Evolutionary conservation across 78 protist species (phyloP).

Genomic region (Speleostelium caveatum): DNA sequence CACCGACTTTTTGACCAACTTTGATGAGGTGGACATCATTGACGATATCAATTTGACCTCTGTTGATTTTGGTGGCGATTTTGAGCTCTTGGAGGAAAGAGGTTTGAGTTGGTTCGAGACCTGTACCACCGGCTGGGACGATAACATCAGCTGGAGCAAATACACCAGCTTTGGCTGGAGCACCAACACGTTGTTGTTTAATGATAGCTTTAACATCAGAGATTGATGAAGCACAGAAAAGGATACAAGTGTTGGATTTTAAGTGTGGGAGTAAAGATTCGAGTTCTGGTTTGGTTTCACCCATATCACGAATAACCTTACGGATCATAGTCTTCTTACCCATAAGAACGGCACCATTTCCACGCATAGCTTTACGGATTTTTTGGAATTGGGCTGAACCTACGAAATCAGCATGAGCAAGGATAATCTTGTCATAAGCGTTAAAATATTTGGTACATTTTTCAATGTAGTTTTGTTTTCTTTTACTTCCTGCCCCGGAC

Average conservation of each 20-base stretch:
- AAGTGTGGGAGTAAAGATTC: slow-evolving; percentile 84
- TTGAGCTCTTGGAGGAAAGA: slow-evolving; percentile 98
- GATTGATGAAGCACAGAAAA: slow-evolving; percentile 96
- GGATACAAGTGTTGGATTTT: slow-evolving; percentile 95
- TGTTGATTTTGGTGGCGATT: slow-evolving; percentile 98
- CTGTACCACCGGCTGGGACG: slow-evolving; percentile 98
- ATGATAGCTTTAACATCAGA: slow-evolving; percentile 81
- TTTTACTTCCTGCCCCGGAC: slow-evolving; percentile 79
- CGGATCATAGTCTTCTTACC: slow-evolving; percentile 98
- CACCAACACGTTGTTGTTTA: slow-evolving; percentile 82
- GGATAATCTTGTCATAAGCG: slow-evolving; percentile 82
- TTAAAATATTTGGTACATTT: slow-evolving; percentile 72
- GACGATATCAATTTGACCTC: slow-evolving; percentile 98
- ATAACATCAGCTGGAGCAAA: slow-evolving; percentile 95
- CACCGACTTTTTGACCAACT: slow-evolving; percentile 96
- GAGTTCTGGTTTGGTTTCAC: slow-evolving; percentile 81
- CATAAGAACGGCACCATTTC: slow-evolving; percentile 95
- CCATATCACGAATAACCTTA: slow-evolving; percentile 83
- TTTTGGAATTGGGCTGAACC: slow-evolving; percentile 96
- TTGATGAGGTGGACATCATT: slow-evolving; percentile 91
- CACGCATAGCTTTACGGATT: slow-evolving; percentile 96
- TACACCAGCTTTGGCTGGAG: slow-evolving; percentile 98
- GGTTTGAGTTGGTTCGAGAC: slow-evolving; percentile 98
- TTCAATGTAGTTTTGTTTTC: slow-evolving; percentile 78
- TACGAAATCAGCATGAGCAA: slow-evolving; percentile 97